phyloP scores from a whole-genome alignment of 2,329 filamentous ascomycete genomes.

The Calcarisporium arbuscula region DNA sequence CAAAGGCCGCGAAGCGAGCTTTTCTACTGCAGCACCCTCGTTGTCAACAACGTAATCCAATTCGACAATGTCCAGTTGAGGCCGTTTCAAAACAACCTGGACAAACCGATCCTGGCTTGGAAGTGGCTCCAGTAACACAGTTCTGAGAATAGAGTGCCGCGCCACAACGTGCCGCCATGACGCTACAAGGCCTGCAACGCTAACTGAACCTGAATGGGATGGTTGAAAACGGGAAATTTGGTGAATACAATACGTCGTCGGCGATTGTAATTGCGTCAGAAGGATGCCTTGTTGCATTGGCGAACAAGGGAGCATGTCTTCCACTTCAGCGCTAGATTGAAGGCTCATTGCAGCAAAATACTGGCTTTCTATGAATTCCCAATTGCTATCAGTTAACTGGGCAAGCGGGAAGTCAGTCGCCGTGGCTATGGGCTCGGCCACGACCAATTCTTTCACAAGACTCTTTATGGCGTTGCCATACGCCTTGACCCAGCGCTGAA shows the following conservation, averaged over 20 bases:
- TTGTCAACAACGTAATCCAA: neutral
- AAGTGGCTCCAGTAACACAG: neutral
- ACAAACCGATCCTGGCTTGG: conserved; percentile 1
- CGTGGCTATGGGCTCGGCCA: neutral
- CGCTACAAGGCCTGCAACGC: neutral
- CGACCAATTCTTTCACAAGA: neutral
- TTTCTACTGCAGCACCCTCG: neutral
- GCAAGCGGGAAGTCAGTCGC: conserved; percentile 14
- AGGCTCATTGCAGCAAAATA: neutral
- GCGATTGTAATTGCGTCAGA: conserved; percentile 1
- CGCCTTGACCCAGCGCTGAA: neutral
- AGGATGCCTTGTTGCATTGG: conserved; percentile 21
- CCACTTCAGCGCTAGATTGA: conserved; percentile 11
- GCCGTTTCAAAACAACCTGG: conserved; percentile 1
- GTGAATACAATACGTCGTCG: neutral
- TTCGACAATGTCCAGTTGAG: neutral
- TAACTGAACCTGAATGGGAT: no score
- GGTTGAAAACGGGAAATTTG: conserved; percentile 1
- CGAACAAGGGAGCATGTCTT: conserved; percentile 23
- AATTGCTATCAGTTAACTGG: neutral
- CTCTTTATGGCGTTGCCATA: neutral
- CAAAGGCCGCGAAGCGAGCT: no score
- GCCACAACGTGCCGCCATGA: conserved; percentile 1
- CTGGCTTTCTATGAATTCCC: neutral
- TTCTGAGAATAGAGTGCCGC: conserved; percentile 2